These are phyloP conservation scores for Paramecium tetraurelia DNA, from an alignment of 73 alveolate genomes.

Conservation along the genomic window DNA sequence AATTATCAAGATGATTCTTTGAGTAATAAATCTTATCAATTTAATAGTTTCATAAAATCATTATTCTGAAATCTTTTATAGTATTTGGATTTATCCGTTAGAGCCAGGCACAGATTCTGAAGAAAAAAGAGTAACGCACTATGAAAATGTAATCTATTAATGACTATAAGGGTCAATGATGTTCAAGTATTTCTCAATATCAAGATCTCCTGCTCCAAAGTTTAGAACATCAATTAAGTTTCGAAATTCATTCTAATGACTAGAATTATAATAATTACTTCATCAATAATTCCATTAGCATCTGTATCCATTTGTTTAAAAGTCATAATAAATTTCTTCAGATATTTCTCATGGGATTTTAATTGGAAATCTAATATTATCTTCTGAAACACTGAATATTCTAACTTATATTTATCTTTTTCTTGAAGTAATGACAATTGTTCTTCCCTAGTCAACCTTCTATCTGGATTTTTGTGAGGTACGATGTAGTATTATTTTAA, in stretches of 20 bases:
- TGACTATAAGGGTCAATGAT: conserved; percentile 95
- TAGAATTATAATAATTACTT: conserved; percentile 58
- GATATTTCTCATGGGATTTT: conserved; percentile 93
- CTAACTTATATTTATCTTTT: conserved; percentile 82
- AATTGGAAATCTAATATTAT: conserved; percentile 94
- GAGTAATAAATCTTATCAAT: too few species aligned
- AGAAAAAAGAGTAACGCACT: conserved; percentile 94
- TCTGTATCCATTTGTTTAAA: conserved; percentile 89
- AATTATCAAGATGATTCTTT: too few species aligned
- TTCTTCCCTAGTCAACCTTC: conserved; percentile 72
- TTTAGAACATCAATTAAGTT: conserved; percentile 81
- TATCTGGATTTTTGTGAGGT: conserved; percentile 32
- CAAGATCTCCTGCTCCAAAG: conserved; percentile 80
- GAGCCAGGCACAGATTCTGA: conserved; percentile 63
- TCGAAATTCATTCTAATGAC: conserved; percentile 76
- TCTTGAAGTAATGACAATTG: conserved; percentile 68
- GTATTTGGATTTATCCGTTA: not conserved
- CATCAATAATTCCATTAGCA: conserved; percentile 93
- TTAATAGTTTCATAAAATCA: not conserved
- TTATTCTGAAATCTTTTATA: conserved; percentile 27
- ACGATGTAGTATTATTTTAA: conserved; percentile 33
- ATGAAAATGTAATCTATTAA: conserved; percentile 96
- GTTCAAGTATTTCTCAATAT: conserved; percentile 81
- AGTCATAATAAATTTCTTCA: conserved; percentile 82
- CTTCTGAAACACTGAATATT: conserved; percentile 77